These are phyloP conservation scores for Chlorella sp. DNA, from an alignment of 139 green algal genomes.

Conservation along the genomic window DNA sequence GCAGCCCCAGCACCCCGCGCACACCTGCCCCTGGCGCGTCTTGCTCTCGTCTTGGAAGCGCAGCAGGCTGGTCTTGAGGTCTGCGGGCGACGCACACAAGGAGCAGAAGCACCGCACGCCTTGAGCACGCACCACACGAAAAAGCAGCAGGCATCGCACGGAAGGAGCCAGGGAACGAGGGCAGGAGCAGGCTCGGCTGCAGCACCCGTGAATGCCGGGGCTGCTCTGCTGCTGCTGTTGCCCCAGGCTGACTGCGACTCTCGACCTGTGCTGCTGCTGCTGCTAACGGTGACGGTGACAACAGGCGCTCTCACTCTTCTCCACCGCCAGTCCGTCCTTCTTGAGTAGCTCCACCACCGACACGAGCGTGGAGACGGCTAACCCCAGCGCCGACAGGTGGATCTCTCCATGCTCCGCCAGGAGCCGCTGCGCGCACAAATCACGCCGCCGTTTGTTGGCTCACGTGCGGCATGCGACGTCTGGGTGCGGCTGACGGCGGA, in stretches of 20 bases:
- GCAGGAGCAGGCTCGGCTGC: not conserved
- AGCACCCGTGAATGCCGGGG: not conserved
- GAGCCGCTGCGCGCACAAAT: constrained; percentile 67
- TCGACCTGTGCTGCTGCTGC: not conserved
- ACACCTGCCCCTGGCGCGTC: not conserved
- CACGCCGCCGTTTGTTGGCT: no score
- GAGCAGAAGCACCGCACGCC: not conserved
- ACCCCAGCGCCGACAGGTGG: constrained; percentile 74
- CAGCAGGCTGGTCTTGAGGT: not conserved
- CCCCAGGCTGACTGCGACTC: not conserved
- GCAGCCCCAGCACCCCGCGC: no score
- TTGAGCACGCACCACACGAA: not conserved
- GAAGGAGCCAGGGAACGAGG: not conserved
- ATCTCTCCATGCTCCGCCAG: constrained; percentile 74
- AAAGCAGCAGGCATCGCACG: no score
- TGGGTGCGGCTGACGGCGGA: no score
- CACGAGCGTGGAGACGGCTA: constrained; percentile 78
- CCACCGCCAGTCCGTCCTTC: constrained; percentile 58
- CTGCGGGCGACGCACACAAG: constrained; percentile 1
- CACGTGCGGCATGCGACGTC: no score
- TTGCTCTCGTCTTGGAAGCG: not conserved
- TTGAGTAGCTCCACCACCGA: constrained; percentile 87
- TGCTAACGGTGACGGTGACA: not conserved
- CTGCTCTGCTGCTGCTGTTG: not conserved
- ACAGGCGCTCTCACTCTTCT: constrained; percentile 41